Percentiles rank a stretch among this genome's conserved stretches.
Evolutionary conservation across 495 filamentous ascomycete genomes (phyloP).

Genomic region (Talaromyces borbonicus): DNA sequence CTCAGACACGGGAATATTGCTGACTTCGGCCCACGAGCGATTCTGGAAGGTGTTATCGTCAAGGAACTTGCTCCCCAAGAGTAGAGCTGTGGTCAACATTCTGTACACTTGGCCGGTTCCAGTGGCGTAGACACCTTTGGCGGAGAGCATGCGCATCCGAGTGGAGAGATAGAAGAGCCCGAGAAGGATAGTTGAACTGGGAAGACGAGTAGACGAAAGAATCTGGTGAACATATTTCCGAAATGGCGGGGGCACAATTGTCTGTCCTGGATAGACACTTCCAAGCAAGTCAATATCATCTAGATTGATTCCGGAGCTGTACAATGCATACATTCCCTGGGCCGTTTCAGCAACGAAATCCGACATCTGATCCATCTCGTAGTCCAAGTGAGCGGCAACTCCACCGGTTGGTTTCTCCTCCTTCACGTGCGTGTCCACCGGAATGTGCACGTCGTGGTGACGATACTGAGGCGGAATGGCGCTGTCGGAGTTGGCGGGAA

Average conservation of each 20-base stretch:
- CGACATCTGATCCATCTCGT: conserved; percentile 97
- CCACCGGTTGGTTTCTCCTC: conserved; percentile 61
- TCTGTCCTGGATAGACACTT: conserved; percentile 58
- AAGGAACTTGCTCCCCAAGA: conserved; percentile 95
- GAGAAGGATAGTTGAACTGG: conserved; percentile 88
- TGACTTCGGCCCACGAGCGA: conserved; percentile 97
- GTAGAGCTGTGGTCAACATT: conserved; percentile 77
- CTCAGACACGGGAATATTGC: conserved; percentile 77
- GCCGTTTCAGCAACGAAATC: conserved; percentile 96
- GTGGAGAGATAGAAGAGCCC: conserved; percentile 84
- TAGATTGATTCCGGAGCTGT: conserved; percentile 49
- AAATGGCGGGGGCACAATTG: conserved; percentile 63
- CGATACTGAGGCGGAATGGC: conserved; percentile 36
- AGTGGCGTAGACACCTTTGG: conserved; percentile 42
- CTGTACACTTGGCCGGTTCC: conserved; percentile 74
- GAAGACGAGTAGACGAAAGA: conserved; percentile 85
- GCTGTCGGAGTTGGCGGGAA: conserved; percentile 34
- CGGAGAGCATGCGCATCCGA: conserved; percentile 66
- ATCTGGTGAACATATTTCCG: conserved; percentile 94
- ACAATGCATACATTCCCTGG: conserved; percentile 64
- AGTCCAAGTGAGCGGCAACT: conserved; percentile 92
- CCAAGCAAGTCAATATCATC: conserved; percentile 66
- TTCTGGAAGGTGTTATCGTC: conserved; percentile 99
- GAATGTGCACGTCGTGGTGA: conserved; percentile 29
- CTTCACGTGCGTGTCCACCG: conserved; percentile 32